Evolutionary conservation across 225 moss, liverwort and hornwort species (phyloP).

Genomic region (Bryoerythrophyllum caledonicum): DNA sequence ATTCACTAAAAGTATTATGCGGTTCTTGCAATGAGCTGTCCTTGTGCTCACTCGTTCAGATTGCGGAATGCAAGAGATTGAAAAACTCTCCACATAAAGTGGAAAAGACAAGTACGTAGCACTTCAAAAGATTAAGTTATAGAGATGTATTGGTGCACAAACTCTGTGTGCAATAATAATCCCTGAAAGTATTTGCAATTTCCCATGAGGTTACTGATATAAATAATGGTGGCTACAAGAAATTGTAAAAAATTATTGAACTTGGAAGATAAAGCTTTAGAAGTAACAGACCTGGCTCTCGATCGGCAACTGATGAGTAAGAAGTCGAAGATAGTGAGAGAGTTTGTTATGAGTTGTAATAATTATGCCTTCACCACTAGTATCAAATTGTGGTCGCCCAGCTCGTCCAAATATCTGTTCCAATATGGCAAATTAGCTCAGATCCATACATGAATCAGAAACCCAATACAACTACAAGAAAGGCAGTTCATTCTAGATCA

Average conservation of each 20-base stretch:
- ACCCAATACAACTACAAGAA: neutral
- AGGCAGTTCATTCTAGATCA: conserved; percentile 9
- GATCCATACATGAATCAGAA: conserved; percentile 12
- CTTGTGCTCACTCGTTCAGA: conserved; percentile 2
- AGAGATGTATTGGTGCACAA: neutral
- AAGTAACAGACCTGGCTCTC: conserved; percentile 82
- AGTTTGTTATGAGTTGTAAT: conserved; percentile 97
- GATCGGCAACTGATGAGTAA: conserved; percentile 98
- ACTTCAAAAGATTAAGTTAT: neutral
- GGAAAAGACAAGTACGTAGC: conserved; percentile 6
- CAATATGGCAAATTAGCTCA: conserved; percentile 23
- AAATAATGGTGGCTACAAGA: conserved; percentile 4
- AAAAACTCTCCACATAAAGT: conserved; percentile 1
- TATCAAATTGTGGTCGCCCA: conserved; percentile 96
- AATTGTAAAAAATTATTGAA: conserved; percentile 1
- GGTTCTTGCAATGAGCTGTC: neutral
- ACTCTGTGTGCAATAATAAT: neutral
- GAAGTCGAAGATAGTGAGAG: conserved; percentile 88
- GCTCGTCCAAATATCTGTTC: conserved; percentile 93
- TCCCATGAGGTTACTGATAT: neutral
- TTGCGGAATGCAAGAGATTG: conserved; percentile 12
- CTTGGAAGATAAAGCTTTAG: conserved; percentile 1
- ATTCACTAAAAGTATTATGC: conserved; percentile 11
- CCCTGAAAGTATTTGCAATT: neutral
- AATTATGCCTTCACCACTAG: conserved; percentile 98